Evolutionary conservation across 1,284 basidiomycete genomes (phyloP).

Genomic region (Lignosus rhinocerotis): DNA sequence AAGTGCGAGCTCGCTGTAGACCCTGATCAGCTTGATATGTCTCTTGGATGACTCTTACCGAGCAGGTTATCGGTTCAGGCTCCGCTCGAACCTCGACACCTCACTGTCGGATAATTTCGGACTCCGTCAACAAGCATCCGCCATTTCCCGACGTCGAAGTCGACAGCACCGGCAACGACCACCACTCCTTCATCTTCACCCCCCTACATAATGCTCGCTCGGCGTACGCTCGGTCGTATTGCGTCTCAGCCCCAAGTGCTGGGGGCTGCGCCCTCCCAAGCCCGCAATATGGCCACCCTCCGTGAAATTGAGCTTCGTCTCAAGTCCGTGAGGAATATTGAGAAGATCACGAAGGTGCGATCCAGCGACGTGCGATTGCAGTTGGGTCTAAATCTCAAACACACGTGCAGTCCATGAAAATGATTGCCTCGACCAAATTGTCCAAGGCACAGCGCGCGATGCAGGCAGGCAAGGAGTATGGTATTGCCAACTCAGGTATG

Average conservation of each 20-base stretch:
- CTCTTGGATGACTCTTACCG: conserved; percentile 16
- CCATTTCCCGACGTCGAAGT: conserved; percentile 26
- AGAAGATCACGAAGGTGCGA: conserved; percentile 97
- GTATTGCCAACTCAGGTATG: conserved; percentile 89
- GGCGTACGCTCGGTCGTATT: conserved; percentile 67
- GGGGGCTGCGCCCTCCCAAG: conserved; percentile 61
- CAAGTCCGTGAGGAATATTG: conserved; percentile 97
- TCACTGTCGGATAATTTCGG: conserved; percentile 3
- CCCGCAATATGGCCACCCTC: conserved; percentile 94
- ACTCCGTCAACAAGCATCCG: conserved; percentile 25
- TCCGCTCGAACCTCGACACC: conserved; percentile 8
- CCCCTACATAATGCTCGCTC: conserved; percentile 49
- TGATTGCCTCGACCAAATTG: conserved; percentile 98
- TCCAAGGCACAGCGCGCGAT: conserved; percentile 96
- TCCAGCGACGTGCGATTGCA: background rate
- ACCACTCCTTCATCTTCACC: conserved; percentile 26
- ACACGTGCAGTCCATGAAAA: conserved; percentile 89
- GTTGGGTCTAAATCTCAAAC: background rate
- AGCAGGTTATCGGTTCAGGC: conserved; percentile 2
- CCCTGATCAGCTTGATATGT: conserved; percentile 11
- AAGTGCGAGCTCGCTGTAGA: conserved; percentile 13
- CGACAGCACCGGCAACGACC: conserved; percentile 20
- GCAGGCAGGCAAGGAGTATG: conserved; percentile 92
- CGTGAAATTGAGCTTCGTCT: conserved; percentile 96
- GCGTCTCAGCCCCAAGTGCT: conserved; percentile 56